Evolutionary conservation across 176 grass and related monocot species (phyloP), one percentile per base, ranked within the genome.

Genomic region (Puccinellia tenuiflora): DNA sequence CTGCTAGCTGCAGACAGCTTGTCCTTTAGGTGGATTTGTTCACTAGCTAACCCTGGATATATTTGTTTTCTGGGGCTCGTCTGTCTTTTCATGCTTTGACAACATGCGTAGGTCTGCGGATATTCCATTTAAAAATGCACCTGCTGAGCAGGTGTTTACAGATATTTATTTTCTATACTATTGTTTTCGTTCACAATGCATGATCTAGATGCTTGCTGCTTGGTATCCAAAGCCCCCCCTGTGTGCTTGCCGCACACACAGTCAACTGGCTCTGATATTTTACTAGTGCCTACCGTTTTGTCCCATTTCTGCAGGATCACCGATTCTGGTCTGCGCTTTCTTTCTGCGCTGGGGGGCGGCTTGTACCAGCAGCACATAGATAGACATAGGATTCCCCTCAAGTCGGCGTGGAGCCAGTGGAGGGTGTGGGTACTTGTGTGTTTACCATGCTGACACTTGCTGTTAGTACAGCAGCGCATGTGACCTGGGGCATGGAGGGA

Each of bases 371-470:
- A 4, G 69, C 69, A 48, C 69, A 28, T 71, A 45, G 67, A 6
- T 70, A 7, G 37, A 39, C 84, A 83, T 87, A 71, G 80, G 84
- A 87, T 90, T 61, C 88, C 84, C 88, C 81, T 80, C 68, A 18
- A 39, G 38, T 71, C 51, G 66, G 54, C 50, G 53, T 24, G 14
- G 65, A 11, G 62, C 67, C 47, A 68, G 60, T 64, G 60, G n/a
- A n/a, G n/a, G 6, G 59, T 15, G 68, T 78, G 53, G 73, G 54
- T 11, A 24, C 60, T 26, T 59, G 47, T 53, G 61, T 25, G 60
- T 60, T 48, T 48, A 48, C 54, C 77, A 61, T 42, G 37, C 15
- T 40, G 63, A 31, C 64, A 76, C 48, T 56, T 81, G 51, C 34
- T 43, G 26, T 57, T 52, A n/a, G 79, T 83, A 64, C 57, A 67